These are phyloP conservation scores for Lentinula guzmanii DNA, from an alignment of 768 basidiomycete species.

Conservation along the genomic window DNA sequence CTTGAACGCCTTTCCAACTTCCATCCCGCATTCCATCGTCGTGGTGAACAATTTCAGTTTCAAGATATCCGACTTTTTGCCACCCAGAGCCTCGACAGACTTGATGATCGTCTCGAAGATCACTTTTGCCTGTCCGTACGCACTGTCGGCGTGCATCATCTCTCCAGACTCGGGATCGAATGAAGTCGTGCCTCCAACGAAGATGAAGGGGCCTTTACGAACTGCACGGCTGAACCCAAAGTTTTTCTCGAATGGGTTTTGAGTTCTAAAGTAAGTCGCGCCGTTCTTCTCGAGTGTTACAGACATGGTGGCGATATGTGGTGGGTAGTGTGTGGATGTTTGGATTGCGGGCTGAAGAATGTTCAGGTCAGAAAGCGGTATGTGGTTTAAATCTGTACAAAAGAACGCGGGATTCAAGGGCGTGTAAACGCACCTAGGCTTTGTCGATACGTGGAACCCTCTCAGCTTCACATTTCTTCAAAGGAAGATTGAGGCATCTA, in stretches of 20 bases:
- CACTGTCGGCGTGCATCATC: constrained; percentile 36
- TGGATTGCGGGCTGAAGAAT: neutral
- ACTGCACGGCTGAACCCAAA: constrained; percentile 51
- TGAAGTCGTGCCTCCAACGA: constrained; percentile 49
- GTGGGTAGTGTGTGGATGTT: neutral
- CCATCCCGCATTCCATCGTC: constrained; percentile 29
- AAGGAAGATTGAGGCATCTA: neutral
- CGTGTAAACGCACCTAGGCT: neutral
- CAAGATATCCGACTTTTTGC: constrained; percentile 35
- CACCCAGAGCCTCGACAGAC: constrained; percentile 38
- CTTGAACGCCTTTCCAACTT: constrained; percentile 30
- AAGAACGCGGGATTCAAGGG: neutral
- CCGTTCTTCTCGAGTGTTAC: neutral
- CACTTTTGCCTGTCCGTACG: constrained; percentile 36
- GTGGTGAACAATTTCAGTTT: constrained; percentile 47
- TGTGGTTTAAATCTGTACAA: neutral
- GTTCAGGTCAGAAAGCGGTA: neutral
- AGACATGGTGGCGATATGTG: neutral
- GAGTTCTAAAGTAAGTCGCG: constrained; percentile 20
- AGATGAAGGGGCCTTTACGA: constrained; percentile 45
- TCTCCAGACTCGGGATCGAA: constrained; percentile 32
- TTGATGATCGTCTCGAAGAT: constrained; percentile 39
- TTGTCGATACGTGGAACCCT: neutral
- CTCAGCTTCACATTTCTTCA: neutral
- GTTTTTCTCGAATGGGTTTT: constrained; percentile 43